A percentile compares a stretch with the other conserved stretches of the same genome.
Evolutionary conservation across 139 green algal species (phyloP).

Genomic region (Haematococcus lacustris): DNA sequence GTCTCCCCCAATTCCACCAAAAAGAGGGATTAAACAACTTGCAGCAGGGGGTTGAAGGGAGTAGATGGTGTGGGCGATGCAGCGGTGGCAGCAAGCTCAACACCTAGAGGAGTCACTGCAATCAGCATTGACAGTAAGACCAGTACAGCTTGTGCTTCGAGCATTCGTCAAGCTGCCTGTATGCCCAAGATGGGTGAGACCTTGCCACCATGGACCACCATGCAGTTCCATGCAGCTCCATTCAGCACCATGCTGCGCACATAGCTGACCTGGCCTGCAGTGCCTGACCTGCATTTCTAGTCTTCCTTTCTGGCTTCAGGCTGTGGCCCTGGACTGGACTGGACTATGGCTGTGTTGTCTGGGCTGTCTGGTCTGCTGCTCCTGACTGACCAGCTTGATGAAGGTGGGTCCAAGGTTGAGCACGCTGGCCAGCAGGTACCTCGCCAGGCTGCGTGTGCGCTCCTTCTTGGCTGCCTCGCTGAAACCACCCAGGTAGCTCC

Average conservation of each 20-base stretch:
- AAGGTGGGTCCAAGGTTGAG: conserved; percentile 79
- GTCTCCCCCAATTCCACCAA: too few relatives aligned
- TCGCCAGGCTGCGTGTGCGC: conserved; percentile 36
- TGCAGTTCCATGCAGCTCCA: not conserved
- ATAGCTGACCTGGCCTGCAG: not conserved
- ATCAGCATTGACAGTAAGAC: not conserved
- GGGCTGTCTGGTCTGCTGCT: too few relatives aligned
- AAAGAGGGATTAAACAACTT: not conserved
- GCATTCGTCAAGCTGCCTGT: not conserved
- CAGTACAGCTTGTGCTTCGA: not conserved
- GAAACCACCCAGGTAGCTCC: conserved; percentile 66
- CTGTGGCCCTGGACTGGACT: too few relatives aligned
- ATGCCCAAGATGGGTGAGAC: too few relatives aligned
- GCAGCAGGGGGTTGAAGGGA: conserved; percentile 5
- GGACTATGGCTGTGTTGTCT: too few relatives aligned
- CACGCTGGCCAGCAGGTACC: conserved; percentile 56
- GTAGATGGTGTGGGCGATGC: too few relatives aligned
- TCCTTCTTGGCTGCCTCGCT: conserved; percentile 49
- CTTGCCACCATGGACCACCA: too few relatives aligned
- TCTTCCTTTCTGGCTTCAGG: too few relatives aligned
- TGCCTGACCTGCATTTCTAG: not conserved
- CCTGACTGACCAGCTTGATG: conserved; percentile 57
- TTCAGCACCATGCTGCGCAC: not conserved
- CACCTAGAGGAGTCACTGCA: not conserved
- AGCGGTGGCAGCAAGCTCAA: not conserved